A percentile compares a stretch with the other conserved stretches of the same genome.
Evolutionary conservation across 2,329 filamentous ascomycete genomes (phyloP).

Genomic region (Colletotrichum endophyticum): DNA sequence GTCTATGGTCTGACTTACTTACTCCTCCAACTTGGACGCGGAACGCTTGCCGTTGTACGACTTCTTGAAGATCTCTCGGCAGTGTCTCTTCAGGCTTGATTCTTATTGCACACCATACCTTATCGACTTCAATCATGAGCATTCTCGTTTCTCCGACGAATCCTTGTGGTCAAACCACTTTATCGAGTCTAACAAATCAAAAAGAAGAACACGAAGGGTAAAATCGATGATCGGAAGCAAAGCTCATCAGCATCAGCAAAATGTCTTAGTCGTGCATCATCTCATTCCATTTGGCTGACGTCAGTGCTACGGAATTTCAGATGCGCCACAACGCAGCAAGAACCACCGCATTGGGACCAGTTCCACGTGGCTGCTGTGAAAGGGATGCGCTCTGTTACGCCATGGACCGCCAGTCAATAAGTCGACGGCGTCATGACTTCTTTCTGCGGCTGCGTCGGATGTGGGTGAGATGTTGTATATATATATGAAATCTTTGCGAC

Average conservation of each 20-base stretch:
- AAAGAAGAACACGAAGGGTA: background rate
- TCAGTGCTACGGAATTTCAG: background rate
- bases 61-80: background rate
- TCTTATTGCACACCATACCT: background rate
- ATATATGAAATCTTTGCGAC: background rate
- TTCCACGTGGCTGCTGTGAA: background rate
- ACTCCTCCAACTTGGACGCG: accelerated
- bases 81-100: background rate
- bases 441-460: background rate
- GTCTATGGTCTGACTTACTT: background rate
- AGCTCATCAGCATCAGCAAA: background rate
- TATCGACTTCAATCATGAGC: background rate
- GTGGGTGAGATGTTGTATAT: background rate
- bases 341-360: background rate
- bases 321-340: background rate
- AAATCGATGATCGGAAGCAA: background rate
- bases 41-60: background rate
- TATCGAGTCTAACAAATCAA: background rate
- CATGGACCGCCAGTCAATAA: background rate
- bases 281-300: background rate
- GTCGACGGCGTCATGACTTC: background rate
- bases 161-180: background rate
- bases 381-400: background rate
- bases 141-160: background rate
- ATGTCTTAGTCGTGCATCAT: background rate